Conservation (phyloP, 2,329 filamentous ascomycete genomes). For the Daldinia sp. region DNA sequence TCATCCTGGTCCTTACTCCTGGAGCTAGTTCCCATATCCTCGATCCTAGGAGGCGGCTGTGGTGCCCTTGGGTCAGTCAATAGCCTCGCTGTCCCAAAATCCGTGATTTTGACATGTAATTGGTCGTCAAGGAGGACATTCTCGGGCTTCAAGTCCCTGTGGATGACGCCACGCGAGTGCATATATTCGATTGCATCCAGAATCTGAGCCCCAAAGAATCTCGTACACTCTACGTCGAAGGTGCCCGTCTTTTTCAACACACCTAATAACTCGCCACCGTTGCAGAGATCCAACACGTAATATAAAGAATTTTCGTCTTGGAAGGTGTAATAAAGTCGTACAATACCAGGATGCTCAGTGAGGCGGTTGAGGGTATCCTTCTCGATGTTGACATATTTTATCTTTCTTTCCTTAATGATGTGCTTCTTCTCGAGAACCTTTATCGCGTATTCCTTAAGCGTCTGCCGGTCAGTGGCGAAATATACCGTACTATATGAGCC, state of each 20-base stretch:
- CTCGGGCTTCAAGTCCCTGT: constrained; percentile 95
- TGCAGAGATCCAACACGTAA: constrained; percentile 94
- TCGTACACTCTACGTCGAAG: constrained; percentile 93
- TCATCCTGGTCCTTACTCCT: constrained; percentile 57
- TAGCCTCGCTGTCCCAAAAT: constrained; percentile 98
- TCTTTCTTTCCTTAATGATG: constrained; percentile 99
- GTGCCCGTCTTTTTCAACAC: constrained; percentile 94
- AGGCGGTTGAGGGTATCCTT: constrained; percentile 96
- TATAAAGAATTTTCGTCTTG: constrained; percentile 96
- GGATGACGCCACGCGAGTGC: constrained; percentile 95
- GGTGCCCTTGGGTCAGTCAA: constrained; percentile 67
- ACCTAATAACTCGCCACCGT: constrained; percentile 88
- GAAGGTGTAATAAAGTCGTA: constrained; percentile 97
- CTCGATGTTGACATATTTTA: constrained; percentile 99
- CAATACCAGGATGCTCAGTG: constrained; percentile 95
- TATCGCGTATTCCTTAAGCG: constrained; percentile 94
- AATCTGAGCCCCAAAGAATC: constrained; percentile 95
- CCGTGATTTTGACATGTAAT: constrained; percentile 98
- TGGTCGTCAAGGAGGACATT: constrained; percentile 94
- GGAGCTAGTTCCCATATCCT: constrained; percentile 51
- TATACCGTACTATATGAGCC: constrained; percentile 98
- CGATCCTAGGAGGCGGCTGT: constrained; percentile 50
- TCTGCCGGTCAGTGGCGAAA: constrained; percentile 91
- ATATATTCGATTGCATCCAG: constrained; percentile 97
- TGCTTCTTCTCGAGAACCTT: constrained; percentile 98